These are phyloP conservation scores for Verticillium nubilum DNA, from an alignment of 2,329 filamentous ascomycete species.

Conservation along the genomic window DNA sequence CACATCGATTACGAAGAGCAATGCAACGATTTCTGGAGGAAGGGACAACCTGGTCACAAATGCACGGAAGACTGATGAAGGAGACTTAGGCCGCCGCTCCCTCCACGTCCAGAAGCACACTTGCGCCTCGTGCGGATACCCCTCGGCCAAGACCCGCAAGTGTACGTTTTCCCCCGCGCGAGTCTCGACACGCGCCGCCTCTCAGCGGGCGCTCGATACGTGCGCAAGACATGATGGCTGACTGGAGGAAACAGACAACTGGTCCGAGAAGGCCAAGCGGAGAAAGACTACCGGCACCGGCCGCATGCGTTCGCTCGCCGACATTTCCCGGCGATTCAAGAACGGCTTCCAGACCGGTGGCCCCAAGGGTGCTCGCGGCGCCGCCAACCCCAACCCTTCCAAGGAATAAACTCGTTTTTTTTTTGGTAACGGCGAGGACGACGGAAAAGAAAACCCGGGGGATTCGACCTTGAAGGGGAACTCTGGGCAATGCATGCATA, in stretches of 20 bases:
- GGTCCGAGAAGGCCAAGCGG: slow-evolving; percentile 99
- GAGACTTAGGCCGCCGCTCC: slow-evolving; percentile 74
- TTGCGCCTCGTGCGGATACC: slow-evolving; percentile 93
- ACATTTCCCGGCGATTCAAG: slow-evolving; percentile 87
- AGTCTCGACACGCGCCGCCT: neutral
- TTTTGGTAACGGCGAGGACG: slow-evolving; percentile 16
- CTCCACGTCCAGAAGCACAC: slow-evolving; percentile 99
- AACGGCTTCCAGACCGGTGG: slow-evolving; percentile 94
- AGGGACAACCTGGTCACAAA: neutral
- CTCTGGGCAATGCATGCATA: neutral
- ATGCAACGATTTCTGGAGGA: neutral
- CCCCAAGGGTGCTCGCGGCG: slow-evolving; percentile 77
- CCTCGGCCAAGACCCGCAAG: slow-evolving; percentile 94
- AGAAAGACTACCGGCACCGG: slow-evolving; percentile 99
- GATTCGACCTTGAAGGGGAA: slow-evolving; percentile 1
- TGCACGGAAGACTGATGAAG: slow-evolving; percentile 1
- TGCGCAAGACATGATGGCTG: neutral
- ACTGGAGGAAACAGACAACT: slow-evolving; percentile 69
- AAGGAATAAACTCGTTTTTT: slow-evolving; percentile 17
- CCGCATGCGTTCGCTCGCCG: slow-evolving; percentile 92
- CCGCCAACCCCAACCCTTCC: slow-evolving; percentile 26
- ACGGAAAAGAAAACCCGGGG: slow-evolving; percentile 14
- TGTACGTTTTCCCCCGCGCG: slow-evolving; percentile 63
- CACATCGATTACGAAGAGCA: neutral
- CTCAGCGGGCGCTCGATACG: neutral